These are phyloP conservation scores for Wolfiporia cocos DNA, from an alignment of 1,284 basidiomycete genomes.

Conservation along the genomic window DNA sequence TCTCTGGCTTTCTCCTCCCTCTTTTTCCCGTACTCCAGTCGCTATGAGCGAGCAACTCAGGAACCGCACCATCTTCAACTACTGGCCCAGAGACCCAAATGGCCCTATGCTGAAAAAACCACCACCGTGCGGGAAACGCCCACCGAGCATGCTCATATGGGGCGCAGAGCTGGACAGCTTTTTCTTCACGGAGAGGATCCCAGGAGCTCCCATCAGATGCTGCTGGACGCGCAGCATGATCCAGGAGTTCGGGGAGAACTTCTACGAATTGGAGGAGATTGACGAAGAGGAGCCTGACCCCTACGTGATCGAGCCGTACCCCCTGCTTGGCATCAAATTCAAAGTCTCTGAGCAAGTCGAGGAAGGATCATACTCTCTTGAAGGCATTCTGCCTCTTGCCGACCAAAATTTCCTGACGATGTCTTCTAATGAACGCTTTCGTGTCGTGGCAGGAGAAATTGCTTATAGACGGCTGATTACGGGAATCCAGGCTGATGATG, in stretches of 20 bases:
- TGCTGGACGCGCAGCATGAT: constrained; percentile 3
- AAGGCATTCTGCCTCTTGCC: too few relatives aligned
- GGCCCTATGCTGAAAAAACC: background rate
- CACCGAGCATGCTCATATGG: constrained; percentile 1
- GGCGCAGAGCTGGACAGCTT: constrained; percentile 1
- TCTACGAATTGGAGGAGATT: background rate
- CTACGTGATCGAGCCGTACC: background rate
- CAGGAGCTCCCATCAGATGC: background rate
- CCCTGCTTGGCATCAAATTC: background rate
- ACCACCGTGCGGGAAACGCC: background rate
- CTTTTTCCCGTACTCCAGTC: background rate
- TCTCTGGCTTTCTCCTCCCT: too few relatives aligned
- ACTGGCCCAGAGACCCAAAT: background rate
- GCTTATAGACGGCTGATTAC: too few relatives aligned
- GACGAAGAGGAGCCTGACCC: constrained; percentile 1
- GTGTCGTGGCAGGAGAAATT: too few relatives aligned
- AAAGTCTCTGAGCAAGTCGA: background rate
- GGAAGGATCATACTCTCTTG: too few relatives aligned
- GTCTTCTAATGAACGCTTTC: too few relatives aligned
- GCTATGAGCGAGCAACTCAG: background rate
- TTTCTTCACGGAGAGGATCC: background rate
- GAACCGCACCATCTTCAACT: background rate
- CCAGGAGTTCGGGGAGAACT: constrained; percentile 3
- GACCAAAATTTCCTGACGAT: too few relatives aligned
- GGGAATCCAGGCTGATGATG: too few relatives aligned